Evolutionary conservation across 2,329 filamentous ascomycete genomes (phyloP), one percentile per base, ranked within the genome.

Genomic region (Amphichorda felina): DNA sequence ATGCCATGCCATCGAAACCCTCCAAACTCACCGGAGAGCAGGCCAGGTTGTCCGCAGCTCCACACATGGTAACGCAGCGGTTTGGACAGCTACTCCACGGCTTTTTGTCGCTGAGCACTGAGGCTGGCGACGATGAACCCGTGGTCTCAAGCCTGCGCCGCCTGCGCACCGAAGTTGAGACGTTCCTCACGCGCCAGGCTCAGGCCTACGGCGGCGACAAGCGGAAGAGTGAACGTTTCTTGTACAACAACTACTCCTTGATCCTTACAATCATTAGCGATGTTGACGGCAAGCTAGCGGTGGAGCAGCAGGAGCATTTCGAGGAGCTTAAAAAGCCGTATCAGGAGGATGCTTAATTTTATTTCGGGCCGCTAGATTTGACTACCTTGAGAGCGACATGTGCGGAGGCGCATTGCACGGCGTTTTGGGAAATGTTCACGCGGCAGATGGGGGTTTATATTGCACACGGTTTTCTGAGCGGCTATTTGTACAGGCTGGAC

Each of bases 231-330:
- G 82, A 89, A 45, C 69, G 91, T 30, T 96, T 96, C 52, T 57
- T 98, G 49, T 91, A 83, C 53, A 98, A 96, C 54, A 98, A 98
- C 56, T 96, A 94, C 57, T 93, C 85, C 36, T 66, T 98, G 43
- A 74, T 98, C n/a, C 67, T 86, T 48, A 95, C 91, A 9, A 95
- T 98, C 42, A 82, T 98, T 43, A 76, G 82, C 50, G 82, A 89
- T 48, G 70, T 75, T 4, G 68, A 70, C 9, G 85, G 85, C 4
- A 84, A 83, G 54, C 55, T 89, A 49, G 75, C 82, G 1, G 61
- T 64, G 17, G 87, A 94, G 50, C 78, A 89, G 55, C 79, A 79
- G 57, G 68, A 66, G 45, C 74, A 87, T 57, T 88, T 91, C 53
- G 79, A 82, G 51, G 64, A 64, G 37, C 54, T 86, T 45, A 81